Conservation (phyloP, 306 rosid genomes). For the Senna siamea region DNA sequence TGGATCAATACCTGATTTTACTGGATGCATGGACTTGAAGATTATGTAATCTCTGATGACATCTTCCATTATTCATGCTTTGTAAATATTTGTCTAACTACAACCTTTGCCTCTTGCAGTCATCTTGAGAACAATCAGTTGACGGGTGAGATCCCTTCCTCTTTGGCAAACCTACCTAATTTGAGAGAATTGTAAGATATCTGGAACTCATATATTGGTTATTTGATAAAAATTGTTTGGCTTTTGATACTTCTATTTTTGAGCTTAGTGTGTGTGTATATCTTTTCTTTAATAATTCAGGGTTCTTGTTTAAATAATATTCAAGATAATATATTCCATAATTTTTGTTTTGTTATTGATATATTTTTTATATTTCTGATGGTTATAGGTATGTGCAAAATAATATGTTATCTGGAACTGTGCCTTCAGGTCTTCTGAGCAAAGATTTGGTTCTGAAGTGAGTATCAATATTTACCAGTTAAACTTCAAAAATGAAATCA, state of each 20-base stretch:
- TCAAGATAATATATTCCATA: conserved; percentile 6
- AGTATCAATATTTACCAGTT: conserved; percentile 43
- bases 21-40: conserved; percentile 72
- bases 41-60: conserved; percentile 66
- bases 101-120: conserved; percentile 54
- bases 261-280: neutral
- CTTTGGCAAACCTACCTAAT: conserved; percentile 70
- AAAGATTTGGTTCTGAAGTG: conserved; percentile 64
- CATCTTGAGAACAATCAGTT: conserved; percentile 94
- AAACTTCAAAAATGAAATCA: conserved; percentile 16
- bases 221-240: conserved; percentile 12
- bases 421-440: conserved; percentile 68
- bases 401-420: conserved; percentile 75
- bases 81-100: conserved; percentile 40
- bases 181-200: conserved; percentile 82
- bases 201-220: conserved; percentile 28
- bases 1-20: conserved; percentile 86
- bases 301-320: neutral
- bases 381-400: conserved; percentile 81
- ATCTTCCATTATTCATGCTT: conserved; percentile 23
- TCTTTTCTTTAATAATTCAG: neutral
- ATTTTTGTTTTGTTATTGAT: conserved; percentile 16
- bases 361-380: conserved; percentile 36
- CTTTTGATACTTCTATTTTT: conserved; percentile 4
- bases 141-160: conserved; percentile 71